A percentile compares a stretch with the other conserved stretches of the same genome.
phyloP scores from a whole-genome alignment of 2,329 filamentous ascomycete genomes.

The Penicillium sp. region DNA sequence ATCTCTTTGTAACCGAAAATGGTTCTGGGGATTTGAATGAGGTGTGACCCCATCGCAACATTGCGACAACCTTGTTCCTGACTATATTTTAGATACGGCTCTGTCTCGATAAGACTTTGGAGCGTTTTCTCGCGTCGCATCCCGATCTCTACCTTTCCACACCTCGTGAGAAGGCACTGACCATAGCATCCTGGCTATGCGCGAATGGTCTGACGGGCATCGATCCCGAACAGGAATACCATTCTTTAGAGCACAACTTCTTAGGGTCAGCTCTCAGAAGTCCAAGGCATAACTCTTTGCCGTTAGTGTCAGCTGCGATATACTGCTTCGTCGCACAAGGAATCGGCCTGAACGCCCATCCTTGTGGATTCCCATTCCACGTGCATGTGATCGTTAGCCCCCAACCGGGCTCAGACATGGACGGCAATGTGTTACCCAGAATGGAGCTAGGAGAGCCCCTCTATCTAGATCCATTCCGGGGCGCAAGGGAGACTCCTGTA shows the following conservation, averaged over 20 bases:
- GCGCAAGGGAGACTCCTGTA: constrained; percentile 63
- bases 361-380: constrained; percentile 79
- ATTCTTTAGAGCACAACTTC: constrained; percentile 81
- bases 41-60: constrained; percentile 31
- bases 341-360: constrained; percentile 72
- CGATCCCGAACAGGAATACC: constrained; percentile 66
- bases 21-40: constrained; percentile 71
- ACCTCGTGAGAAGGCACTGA: constrained; percentile 66
- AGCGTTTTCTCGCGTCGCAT: constrained; percentile 54
- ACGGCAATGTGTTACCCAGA: constrained; percentile 44
- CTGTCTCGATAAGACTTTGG: constrained; percentile 65
- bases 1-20: constrained; percentile 80
- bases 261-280: constrained; percentile 77
- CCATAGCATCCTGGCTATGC: constrained; percentile 68
- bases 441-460: constrained; percentile 53
- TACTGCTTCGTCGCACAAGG: constrained; percentile 76
- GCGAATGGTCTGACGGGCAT: constrained; percentile 68
- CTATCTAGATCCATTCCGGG: constrained; percentile 81
- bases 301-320: constrained; percentile 81
- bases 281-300: constrained; percentile 72
- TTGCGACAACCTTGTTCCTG: constrained; percentile 3
- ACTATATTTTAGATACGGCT: constrained; percentile 53
- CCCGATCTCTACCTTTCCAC: constrained; percentile 57
- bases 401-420: constrained; percentile 58
- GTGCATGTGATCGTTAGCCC: constrained; percentile 77